Conservation (phyloP, 306 rosid species). For the Rosa persica region DNA sequence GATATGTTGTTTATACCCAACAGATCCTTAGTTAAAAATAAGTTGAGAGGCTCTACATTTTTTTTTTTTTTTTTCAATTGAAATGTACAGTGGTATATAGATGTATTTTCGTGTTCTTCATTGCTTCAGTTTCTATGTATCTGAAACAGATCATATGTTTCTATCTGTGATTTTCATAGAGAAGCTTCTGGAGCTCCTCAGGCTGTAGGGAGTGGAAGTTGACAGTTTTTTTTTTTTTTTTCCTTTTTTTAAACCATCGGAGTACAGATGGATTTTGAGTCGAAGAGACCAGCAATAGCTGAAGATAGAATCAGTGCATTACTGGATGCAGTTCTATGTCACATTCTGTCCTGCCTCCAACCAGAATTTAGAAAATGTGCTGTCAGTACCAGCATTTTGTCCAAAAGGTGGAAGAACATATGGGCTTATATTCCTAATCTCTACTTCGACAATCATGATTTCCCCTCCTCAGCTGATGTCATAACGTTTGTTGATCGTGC, state of each 20-base stretch:
- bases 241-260: no score
- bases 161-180: no score
- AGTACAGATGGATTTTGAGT: background rate
- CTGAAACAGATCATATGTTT: no score
- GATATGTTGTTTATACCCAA: background rate
- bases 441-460: background rate
- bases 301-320: constrained; percentile 7
- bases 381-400: background rate
- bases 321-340: background rate
- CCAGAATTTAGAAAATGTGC: background rate
- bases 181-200: background rate
- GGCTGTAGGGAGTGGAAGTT: background rate
- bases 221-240: background rate
- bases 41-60: no score
- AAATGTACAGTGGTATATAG: no score
- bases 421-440: background rate
- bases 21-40: no score
- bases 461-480: background rate
- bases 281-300: background rate
- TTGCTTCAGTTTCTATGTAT: no score
- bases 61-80: no score
- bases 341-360: background rate
- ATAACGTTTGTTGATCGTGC: background rate
- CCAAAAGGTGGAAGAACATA: background rate
- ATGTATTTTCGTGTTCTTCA: no score